Base-by-base conservation (phyloP, 1,139 yeast genomes). In the Pichia sp. region DNA sequence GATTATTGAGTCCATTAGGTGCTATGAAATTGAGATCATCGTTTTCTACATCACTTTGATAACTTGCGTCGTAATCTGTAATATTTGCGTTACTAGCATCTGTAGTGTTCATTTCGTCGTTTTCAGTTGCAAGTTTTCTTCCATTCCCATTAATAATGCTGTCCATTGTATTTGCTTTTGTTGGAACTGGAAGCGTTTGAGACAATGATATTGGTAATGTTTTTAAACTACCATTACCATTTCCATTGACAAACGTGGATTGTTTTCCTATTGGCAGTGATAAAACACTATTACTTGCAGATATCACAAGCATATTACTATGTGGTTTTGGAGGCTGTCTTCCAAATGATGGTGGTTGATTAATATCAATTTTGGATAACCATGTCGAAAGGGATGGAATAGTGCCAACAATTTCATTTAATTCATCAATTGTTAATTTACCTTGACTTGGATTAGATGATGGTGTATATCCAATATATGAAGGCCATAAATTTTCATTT, bases 311-410 rank as follows among this genome's bases (percentile, higher is more conserved):
- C 3, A 20, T 11, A 15, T 22, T 29, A n/a, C 11, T 42, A 7
- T 42, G 27, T 9, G 49, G 45, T 30, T 48, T 53, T 5, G 51
- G 52, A 14, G 50, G 47, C 13, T 36, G 46, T 21, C 40, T 43
- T 16, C 27, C 15, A 14, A 48, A 38, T n/a, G 42, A 37, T 3
- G 49, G 49, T 2, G 49, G 20, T 15, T 39, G 42, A 2, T 31
- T 37, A 8, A 40, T 35, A 30, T 37, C 40, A 4, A 40, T 25
- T 7, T 39, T 42, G 5, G 37, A 37, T 15, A 42, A 31, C 35
- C 55, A 51, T 9, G 41, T 24, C 3, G 37, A 8, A 18, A 41
- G 19, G 5, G 15, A n/a, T n/a, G 35, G 37, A n/a, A 42, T 37
- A 7, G 21, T 16, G 6, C 4, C 15, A 1, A 45, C n/a, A 5